Base-by-base conservation (phyloP, 179 eudicot genomes). In the Pouteria campechiana region DNA sequence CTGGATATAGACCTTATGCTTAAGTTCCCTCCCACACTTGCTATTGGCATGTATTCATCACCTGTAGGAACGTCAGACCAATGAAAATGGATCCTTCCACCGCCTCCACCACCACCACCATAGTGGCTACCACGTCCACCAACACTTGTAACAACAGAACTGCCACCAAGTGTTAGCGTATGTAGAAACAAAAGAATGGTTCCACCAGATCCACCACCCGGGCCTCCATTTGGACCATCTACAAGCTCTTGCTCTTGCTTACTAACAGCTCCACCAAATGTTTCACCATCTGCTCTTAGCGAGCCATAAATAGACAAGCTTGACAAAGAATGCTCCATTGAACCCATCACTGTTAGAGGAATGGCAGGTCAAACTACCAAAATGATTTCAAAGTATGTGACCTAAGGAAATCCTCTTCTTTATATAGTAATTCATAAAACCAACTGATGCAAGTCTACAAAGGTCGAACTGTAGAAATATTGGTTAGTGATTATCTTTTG, bases 181-280 rank as follows among this genome's bases (percentile, higher is more conserved):
- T 59, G 74, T 52, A 92, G 52, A 65, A 92, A 92, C 52, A 92
- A 53, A 57, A 92, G 80, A 65, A 92, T 58, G 14, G 93, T 82
- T 57, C 99, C 99, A 56, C 99, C 99, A 40, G 99, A 92, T 52
- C 96, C 99, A 49, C 96, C 99, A 7, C 99, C 99, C 36, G 85
- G 60, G 54, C 94, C 81, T 37, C 55, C 40, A 27, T 41, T 51
- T 20, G 64, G 37, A 40, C 44, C 70, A 48, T 34, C 43, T 37
- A 27, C 28, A 45, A 45, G 16, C 30, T 20, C 28, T 45, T 40
- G 43, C 43, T 37, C 23, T 60, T 64, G 57, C 62, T 37, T 44
- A 41, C 52, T 34, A 16, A 56, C 43, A 50, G 47, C 63, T 51
- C 63, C 70, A 36, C 63, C 74, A 65, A 55, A 77, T 71, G 93